These are phyloP conservation scores for Ophiosphaerella narmari DNA, from an alignment of 2,329 filamentous ascomycete species.

Conservation along the genomic window DNA sequence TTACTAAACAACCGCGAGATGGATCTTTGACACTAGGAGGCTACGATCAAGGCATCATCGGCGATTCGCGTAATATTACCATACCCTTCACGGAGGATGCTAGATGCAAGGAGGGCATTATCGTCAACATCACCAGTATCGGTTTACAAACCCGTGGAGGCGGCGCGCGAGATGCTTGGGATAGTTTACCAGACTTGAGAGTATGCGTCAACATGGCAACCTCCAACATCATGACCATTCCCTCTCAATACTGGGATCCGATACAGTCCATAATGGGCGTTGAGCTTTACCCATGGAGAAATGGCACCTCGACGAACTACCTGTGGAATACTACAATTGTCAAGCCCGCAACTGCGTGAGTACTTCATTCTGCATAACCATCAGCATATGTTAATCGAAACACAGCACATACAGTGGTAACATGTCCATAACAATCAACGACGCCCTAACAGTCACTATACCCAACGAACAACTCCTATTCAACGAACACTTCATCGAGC, in stretches of 20 bases:
- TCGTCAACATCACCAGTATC: conserved; percentile 7
- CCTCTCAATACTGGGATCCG: conserved; percentile 3
- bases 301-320: conserved; percentile 3
- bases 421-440: conserved; percentile 1
- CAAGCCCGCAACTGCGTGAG: conserved; percentile 4
- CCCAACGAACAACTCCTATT: conserved; percentile 12
- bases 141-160: background rate
- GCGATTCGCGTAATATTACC: conserved; percentile 1
- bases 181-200: background rate
- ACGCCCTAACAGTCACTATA: conserved; percentile 2
- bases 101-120: conserved; percentile 9
- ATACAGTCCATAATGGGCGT: conserved; percentile 7
- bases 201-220: conserved; percentile 9
- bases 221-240: conserved; percentile 8
- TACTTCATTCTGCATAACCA: background rate
- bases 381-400: background rate
- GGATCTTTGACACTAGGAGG: conserved; percentile 12
- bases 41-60: conserved; percentile 5
- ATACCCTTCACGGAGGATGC: background rate
- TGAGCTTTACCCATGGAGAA: background rate
- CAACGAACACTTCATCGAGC: conserved; percentile 6
- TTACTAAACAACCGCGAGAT: conserved; percentile 8
- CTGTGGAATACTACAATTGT: conserved; percentile 8
- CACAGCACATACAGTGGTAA: conserved; percentile 5
- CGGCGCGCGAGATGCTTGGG: background rate